Base-by-base conservation (phyloP, 768 basidiomycete species). In the Psilocybe subaeruginosa region DNA sequence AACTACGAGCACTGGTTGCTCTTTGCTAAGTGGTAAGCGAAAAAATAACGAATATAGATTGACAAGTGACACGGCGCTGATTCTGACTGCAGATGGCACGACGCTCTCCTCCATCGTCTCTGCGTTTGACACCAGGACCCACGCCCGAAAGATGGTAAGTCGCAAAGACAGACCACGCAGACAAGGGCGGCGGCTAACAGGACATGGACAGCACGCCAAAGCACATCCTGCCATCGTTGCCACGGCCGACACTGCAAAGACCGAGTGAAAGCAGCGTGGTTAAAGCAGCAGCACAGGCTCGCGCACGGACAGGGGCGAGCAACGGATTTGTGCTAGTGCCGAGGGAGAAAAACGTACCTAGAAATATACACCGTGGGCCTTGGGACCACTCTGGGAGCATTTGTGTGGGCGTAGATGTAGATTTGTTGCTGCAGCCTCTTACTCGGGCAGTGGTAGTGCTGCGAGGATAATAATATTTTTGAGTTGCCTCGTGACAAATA, bases 191-290 rank as follows among this genome's bases (percentile, higher is more conserved):
- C 64, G 35, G 58, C 64, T 69, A 46, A 66, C 49, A 30, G 35
- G 47, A 56, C 37, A 16, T 48, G 39, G n/a, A 53, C 64, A 82
- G 83, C 54, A 64, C 77, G 48, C 83, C 88, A 19, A 89, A 83
- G 69, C 88, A 91, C 73, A 81, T 77, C 12, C 77, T 92, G 64
- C 91, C 91, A 11, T 82, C 85, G n/a, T 23, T 87, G 29, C 91
- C 91, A 9, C 76, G 77, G 41, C 88, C 88, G 0, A 76, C 77
- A 29, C 82, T 84, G 59, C 70, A 78, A 33, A 74, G 76, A 50
- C 70, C 75, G 23, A 68, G 70, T 29, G 53, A 65, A 59, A 41
- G 49, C 52, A 64, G 60, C 55, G 54, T 60, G 45, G 30, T 27
- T 16, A 43, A 43, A 12, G 33, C 33, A 12, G 52, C 35, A 60